Evolutionary conservation across 1,284 basidiomycete species (phyloP), one percentile per base, ranked within the genome.

Genomic region (Pterulicium gracile): DNA sequence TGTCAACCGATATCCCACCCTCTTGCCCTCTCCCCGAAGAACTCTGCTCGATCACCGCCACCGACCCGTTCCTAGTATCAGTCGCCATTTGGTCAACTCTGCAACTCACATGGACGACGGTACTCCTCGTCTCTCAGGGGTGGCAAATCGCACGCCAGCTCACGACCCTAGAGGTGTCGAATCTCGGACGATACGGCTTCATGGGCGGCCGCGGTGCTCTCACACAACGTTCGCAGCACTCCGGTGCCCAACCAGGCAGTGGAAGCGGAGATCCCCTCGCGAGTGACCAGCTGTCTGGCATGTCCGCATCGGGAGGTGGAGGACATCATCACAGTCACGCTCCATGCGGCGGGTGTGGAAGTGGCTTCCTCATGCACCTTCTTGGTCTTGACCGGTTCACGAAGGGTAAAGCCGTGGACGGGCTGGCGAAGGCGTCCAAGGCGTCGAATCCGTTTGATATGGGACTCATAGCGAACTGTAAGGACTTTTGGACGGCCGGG

Each of bases 121-220:
- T 98, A 47, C 81, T 99, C 41, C 79, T 95, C 44, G 73, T 72
- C 27, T 82, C 82, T 3, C 96, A 98, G 57, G 69, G 84, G 34
- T 96, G 89, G 87, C 95, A 98, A 65, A 79, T 98, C 46, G 77
- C 83, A 5, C 76, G 87, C 15, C 95, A 98, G 60, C 90, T 98
- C 79, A 99, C 95, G 1, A 97, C 95, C 0, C 76, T 96, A 48
- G 95, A 99, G 60, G 89, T 98, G 3, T 87, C 83, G 49, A 98
- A 98, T 59, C 78, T 98, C 2, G 92, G 94, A 0, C 75, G 95
- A 43, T 97, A 86, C 58, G 95, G 96, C 2, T 98, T 83, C 68
- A 97, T 98, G 92, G 96, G 95, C 42, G 93, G 93, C 0, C 81
- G 88, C 22, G 91, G 89, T 10, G 5, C 36, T 39, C 36, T 39